A percentile compares a stretch with the other conserved stretches of the same genome.
Evolutionary conservation across 257 asterid species (phyloP).

Genomic region (Solanum gracilifrons): DNA sequence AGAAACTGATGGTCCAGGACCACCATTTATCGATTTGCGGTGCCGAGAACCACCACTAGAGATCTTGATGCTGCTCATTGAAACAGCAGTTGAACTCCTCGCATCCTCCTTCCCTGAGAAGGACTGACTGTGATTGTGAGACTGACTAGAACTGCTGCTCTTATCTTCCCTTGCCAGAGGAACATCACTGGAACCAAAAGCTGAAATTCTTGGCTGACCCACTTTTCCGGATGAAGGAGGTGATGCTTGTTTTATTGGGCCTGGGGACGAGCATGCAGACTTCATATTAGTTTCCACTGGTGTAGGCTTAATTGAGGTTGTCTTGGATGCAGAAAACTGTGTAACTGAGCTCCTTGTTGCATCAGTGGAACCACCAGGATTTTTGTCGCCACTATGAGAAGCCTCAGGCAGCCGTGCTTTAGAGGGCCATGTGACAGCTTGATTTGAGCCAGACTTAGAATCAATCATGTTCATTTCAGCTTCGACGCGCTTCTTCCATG

Average conservation of each 20-base stretch:
- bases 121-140: conserved; percentile 21
- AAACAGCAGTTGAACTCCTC: conserved; percentile 22
- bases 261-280: conserved; percentile 34
- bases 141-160: conserved; percentile 37
- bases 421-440: conserved; percentile 26
- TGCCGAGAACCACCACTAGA: conserved; percentile 18
- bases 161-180: conserved; percentile 29
- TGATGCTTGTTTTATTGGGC: conserved; percentile 16
- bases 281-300: conserved; percentile 24
- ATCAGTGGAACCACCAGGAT: conserved; percentile 26
- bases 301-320: conserved; percentile 21
- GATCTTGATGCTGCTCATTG: conserved; percentile 19
- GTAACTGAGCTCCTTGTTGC: conserved; percentile 25
- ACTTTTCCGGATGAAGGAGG: conserved; percentile 35
- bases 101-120: conserved; percentile 28
- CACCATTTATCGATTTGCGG: conserved; percentile 15
- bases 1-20: conserved; percentile 12
- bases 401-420: conserved; percentile 23
- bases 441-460: conserved; percentile 32
- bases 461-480: conserved; percentile 49
- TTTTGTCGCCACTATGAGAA: conserved; percentile 21
- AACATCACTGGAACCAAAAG: conserved; percentile 20
- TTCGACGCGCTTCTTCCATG: conserved; percentile 61
- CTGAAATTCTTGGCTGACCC: conserved; percentile 20
- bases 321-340: conserved; percentile 27